Base-by-base conservation (phyloP, 23 red algal genomes). In the Pyropia haitanensis region DNA sequence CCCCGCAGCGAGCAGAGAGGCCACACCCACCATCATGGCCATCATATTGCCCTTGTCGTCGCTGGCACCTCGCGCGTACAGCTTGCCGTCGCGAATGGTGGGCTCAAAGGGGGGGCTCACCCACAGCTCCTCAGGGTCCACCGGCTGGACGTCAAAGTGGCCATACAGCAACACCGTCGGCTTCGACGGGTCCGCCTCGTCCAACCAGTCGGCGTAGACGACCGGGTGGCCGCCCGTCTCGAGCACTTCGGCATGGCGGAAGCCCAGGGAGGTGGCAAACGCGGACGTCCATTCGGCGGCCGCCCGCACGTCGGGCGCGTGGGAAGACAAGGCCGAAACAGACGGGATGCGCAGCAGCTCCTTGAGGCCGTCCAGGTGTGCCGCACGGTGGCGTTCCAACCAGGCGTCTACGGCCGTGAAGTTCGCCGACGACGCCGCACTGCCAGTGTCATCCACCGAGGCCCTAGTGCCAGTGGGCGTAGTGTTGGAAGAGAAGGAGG, bases 81-180 rank as follows among this genome's bases (percentile, higher is more conserved):
- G 33, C 3, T 80, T 79, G 8, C 68, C 82, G 65, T 83, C 65
- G 25, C 54, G 29, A 26, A 82, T 56, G 46, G 48, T 62, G 18
- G 90, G 90, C 33, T 87, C 78, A 62, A 95, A 95, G 22, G 90
- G 80, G 22, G 60, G 48, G 27, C 63, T 75, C 44, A 67, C 77
- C 90, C 90, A 95, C 49, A 78, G 49, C 29, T 88, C 77, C 14
- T 72, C 48, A 2, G 87, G 76, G 58, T 80, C 77, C 27, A 71
- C 90, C 22, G 90, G 90, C 67, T 95, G 90, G 29, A 95, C 90
- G 62, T 95, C 90, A 56, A 79, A 95, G 58, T 95, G 90, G 21
- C 77, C 90, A 62, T 91, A 91, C 22, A 95, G 70, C 13, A 87
- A 51, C 12, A 83, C 22, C 18, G 70, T 81, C 22, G 72, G 81